A percentile compares a stretch with the other conserved stretches of the same genome.
phyloP scores from a whole-genome alignment of 2,329 filamentous ascomycete species.

The Atkinsonella hypoxylon region DNA sequence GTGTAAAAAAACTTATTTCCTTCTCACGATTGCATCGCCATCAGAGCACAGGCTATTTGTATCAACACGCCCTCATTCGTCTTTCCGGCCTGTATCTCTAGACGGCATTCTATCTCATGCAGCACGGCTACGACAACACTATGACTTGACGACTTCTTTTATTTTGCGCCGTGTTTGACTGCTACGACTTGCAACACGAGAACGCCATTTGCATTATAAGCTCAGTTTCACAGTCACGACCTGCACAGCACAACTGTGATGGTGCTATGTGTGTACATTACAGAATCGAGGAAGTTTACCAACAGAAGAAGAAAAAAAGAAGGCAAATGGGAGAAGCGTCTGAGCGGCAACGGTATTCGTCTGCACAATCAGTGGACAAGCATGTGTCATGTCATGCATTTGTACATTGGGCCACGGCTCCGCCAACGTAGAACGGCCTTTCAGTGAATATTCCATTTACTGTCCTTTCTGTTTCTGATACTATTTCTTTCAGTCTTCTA shows the following conservation, averaged over 20 bases:
- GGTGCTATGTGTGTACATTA: constrained; percentile 24
- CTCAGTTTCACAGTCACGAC: constrained; percentile 12
- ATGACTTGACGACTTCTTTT: constrained; percentile 31
- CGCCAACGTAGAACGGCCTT: constrained; percentile 18
- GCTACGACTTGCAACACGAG: constrained; percentile 9
- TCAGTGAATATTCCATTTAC: constrained; percentile 12
- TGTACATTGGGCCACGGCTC: constrained; percentile 20
- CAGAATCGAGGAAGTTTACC: constrained; percentile 14
- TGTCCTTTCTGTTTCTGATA: constrained; percentile 10
- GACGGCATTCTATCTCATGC: constrained; percentile 17
- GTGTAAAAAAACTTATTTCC: constrained; percentile 19
- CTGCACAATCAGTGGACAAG: constrained; percentile 5
- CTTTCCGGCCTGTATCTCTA: constrained; percentile 12
- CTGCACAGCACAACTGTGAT: constrained; percentile 15
- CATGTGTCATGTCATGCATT: constrained; percentile 17
- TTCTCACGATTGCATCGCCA: constrained; percentile 13
- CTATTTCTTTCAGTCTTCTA: constrained; percentile 9
- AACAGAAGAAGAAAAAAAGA: neutral
- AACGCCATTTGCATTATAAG: constrained; percentile 14
- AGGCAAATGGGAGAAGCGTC: constrained; percentile 7
- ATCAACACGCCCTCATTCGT: constrained; percentile 9
- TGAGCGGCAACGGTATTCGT: constrained; percentile 2
- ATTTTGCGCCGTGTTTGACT: constrained; percentile 21
- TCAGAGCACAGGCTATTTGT: constrained; percentile 19
- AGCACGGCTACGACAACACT: constrained; percentile 24